These are phyloP conservation scores for Yarrowia sp. DNA, from an alignment of 805 yeast species.

Conservation along the genomic window DNA sequence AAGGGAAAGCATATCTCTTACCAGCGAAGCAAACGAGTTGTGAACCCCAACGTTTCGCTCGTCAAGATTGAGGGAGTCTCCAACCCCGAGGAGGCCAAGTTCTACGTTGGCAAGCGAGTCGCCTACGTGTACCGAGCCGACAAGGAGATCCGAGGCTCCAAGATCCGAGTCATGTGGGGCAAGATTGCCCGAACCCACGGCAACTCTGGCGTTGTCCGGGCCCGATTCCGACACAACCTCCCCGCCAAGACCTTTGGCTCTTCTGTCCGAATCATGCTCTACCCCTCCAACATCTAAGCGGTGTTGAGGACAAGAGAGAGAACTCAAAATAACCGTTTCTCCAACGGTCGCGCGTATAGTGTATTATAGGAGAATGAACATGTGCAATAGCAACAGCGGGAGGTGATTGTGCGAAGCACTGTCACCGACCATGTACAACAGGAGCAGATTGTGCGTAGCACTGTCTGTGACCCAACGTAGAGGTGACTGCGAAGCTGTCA, in stretches of 20 bases:
- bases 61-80: conserved; percentile 97
- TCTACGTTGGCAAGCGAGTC: conserved; percentile 99
- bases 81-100: conserved; percentile 91
- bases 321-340: conserved; percentile 33
- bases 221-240: conserved; percentile 97
- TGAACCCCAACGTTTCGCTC: conserved; percentile 97
- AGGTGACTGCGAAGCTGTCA: too few species aligned
- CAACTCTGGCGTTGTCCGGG: conserved; percentile 97
- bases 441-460: not conserved
- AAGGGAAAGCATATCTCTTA: conserved; percentile 99
- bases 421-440: not conserved
- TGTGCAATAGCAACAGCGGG: conserved; percentile 20
- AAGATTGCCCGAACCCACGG: conserved; percentile 99
- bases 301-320: not conserved
- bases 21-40: conserved; percentile 99
- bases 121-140: conserved; percentile 99
- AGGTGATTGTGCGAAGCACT: not conserved
- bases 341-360: conserved; percentile 39
- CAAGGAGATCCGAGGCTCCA: conserved; percentile 97
- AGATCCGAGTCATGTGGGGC: conserved; percentile 99
- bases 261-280: conserved; percentile 98
- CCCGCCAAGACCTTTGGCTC: conserved; percentile 99
- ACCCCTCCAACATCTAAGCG: conserved; percentile 98
- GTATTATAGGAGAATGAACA: conserved; percentile 36
- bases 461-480: not conserved